Evolutionary conservation across 1,284 basidiomycete species (phyloP), one percentile per base, ranked within the genome.

Genomic region (Vanrija sp.): DNA sequence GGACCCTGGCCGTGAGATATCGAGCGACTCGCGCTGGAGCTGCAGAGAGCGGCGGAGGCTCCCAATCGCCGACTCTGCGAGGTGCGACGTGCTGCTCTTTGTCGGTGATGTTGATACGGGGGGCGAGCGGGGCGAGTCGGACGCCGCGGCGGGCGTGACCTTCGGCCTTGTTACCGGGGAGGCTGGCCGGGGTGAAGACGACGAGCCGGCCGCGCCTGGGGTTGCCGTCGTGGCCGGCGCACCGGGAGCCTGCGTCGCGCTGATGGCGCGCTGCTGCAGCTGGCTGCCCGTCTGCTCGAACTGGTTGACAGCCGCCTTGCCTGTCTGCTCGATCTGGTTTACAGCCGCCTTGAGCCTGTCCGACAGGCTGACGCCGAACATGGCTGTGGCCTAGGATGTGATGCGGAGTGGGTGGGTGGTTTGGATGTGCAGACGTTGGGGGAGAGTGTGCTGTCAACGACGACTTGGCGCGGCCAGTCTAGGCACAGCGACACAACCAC

Each of bases 301-400:
- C 38, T 39, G 38, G 19, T 39, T 39, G n/a, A 39, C 36, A 6
- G 56, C 54, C 12, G 66, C 55, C 24, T 25, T 25, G 16, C 68
- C 68, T 12, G 68, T 67, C 18, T 65, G 62, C 53, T 74, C 72
- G 43, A 74, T 58, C 45, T 62, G 55, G 25, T 67, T 72, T 38
- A 71, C 72, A 10, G 67, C 67, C 10, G 69, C 71, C 53, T 73
- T 72, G 43, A 74, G 64, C 27, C 71, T 59, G 55, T 74, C 72
- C 23, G 64, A 61, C 23, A 73, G 63, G 47, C 57, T 49, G 27
- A 50, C 53, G 61, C 45, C 60, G 61, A 71, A 69, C 67, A 69
- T 71, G 43, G 43, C 31, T 24, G 38, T 41, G 24, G 54, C 27
- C 37, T 39, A 10, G 23, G 16, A 22, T 36, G 36, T 48, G 45